Base-by-base conservation (phyloP, 345 rosid species). In the Melastoma malabathricum region DNA sequence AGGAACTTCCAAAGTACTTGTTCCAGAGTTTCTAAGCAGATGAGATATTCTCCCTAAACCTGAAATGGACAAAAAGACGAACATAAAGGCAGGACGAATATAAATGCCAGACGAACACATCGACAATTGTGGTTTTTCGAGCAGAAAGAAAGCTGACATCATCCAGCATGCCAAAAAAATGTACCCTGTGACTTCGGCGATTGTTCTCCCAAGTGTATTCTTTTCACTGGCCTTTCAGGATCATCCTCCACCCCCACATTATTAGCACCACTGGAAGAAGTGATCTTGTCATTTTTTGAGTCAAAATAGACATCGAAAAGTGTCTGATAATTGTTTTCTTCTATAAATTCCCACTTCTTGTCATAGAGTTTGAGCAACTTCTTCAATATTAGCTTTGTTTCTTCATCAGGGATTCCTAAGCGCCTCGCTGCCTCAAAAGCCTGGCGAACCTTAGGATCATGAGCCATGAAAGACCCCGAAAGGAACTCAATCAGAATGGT, bases 291-390 rank as follows among this genome's bases (percentile, higher is more conserved):
- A 34, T 73, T 82, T 31, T 71, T 67, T n/a, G 5, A 18, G 55
- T 78, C 77, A 54, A 73, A 81, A 54, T 74, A 78, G 23, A 77
- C 69, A 50, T 89, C 89, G 46, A 73, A 18, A 4, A 89, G 64
- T 34, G 74, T 69, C 19, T 63, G 68, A 43, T 76, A 84, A 46
- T 76, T 65, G 48, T 89, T 86, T 27, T 73, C 61, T 73, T 71
- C 84, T 0, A 89, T 69, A 4, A 3, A 60, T 4, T 73, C 83
- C 97, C 97, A 89, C 7, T 75, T 78, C 20, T 25, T 60, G 16
- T 62, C 70, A 54, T 43, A 68, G 34, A 78, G 48, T 59, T 47
- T 59, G 31, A 72, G 48, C 0, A 89, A 77, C 45, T 71, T 9
- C 62, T 31, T 47, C 48, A 89, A 66, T 57, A 78, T 76, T 1